Evolutionary conservation across 169 alveolate genomes (phyloP), one percentile per base, ranked within the genome.

Genomic region (Babesia sp.): DNA sequence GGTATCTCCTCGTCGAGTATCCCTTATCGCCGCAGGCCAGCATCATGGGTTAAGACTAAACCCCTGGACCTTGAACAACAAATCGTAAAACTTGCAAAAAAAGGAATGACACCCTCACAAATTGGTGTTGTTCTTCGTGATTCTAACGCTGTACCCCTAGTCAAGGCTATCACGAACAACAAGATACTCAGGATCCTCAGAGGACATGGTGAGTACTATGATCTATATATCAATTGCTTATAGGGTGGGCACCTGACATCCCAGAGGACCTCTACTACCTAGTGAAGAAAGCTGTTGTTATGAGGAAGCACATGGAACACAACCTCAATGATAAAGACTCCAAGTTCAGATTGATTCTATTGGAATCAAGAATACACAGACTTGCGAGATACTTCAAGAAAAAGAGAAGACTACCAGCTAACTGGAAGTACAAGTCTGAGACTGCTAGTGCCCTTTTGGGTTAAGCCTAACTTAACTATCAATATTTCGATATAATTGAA

Each of bases 241-340:
- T 46, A 90, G 94, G 98, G 45, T 71, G 97, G 68, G 99, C 99
- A 63, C 99, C 99, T 46, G 95, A 94, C 77, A 92, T 98, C 83
- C 99, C 99, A 26, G 99, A 98, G 92, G 99, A 98, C 85, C 90
- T 98, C 55, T 96, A 98, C 93, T 95, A 92, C 90, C 84, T 98
- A 90, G 97, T 98, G 84, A 98, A 97, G 93, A 97, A 96, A 90
- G 99, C 99, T 20, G 99, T 97, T 74, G 82, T 98, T 53, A 95
- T 98, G 89, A 96, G 99, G 84, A 98, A 97, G 95, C 99, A 98
- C 82, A 82, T 98, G 87, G 99, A 97, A 94, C 93, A 91, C 84
- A 94, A 91, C 91, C 91, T 96, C 88, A 97, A 95, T 90, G 99
- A 97, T 91, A 95, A 87, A 82, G 98, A 96, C 85, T 91, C 97